phyloP scores from a whole-genome alignment of 768 basidiomycete genomes.

The Trametes cingulata region DNA sequence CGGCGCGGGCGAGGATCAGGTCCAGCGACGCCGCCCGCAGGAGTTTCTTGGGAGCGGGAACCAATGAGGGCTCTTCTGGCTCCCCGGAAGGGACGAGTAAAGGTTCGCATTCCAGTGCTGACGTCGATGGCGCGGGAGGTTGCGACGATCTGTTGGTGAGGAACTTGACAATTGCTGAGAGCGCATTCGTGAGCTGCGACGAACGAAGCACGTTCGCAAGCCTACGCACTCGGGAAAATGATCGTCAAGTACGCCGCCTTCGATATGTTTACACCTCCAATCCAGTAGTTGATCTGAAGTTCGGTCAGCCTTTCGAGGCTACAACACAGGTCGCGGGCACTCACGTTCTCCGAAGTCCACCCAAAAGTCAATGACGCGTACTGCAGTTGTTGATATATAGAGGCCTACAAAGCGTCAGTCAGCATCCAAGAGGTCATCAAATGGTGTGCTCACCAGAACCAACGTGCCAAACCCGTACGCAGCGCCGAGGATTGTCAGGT shows the following conservation, averaged over 20 bases:
- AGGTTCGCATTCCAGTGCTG: not conserved
- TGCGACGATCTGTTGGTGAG: slow-evolving; percentile 32
- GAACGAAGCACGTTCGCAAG: not conserved
- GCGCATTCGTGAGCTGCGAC: not conserved
- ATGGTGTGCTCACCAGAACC: slow-evolving; percentile 45
- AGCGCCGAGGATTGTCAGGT: slow-evolving; percentile 54
- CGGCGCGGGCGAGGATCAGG: slow-evolving; percentile 62
- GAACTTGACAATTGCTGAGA: slow-evolving; percentile 55
- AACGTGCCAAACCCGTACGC: slow-evolving; percentile 50
- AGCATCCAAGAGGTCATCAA: not conserved
- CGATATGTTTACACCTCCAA: slow-evolving; percentile 39
- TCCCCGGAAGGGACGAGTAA: not conserved
- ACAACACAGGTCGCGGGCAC: slow-evolving; percentile 17
- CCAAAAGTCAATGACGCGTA: slow-evolving; percentile 61
- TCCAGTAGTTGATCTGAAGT: slow-evolving; percentile 65
- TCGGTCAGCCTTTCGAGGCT: not conserved
- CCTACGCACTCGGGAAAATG: slow-evolving; percentile 60
- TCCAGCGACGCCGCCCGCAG: slow-evolving; percentile 48
- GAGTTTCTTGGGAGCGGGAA: slow-evolving; percentile 38
- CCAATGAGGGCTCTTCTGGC: not conserved
- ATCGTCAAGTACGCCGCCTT: slow-evolving; percentile 57
- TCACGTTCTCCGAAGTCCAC: slow-evolving; percentile 67
- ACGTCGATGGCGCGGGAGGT: not conserved
- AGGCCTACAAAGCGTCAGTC: slow-evolving; percentile 43
- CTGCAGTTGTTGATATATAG: slow-evolving; percentile 57